Base-by-base conservation (phyloP, 2,329 filamentous ascomycete species). In the Penicillium fuscoglaucum region DNA sequence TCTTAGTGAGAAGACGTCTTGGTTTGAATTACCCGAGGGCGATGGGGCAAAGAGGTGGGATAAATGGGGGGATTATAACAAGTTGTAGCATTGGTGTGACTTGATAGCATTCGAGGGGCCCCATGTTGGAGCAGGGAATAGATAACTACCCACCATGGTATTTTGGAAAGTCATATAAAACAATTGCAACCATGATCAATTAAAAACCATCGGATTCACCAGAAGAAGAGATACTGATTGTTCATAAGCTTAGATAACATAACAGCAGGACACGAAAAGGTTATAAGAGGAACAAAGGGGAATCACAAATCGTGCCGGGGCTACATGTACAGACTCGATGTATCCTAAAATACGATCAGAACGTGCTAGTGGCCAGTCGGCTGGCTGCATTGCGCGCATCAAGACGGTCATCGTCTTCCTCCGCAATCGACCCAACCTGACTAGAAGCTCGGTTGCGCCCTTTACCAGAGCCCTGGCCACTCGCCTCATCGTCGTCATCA, bases 381-480 rank as follows among this genome's bases (percentile, higher is more conserved):
- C 91, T 96, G 37, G 95, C 95, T 53, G 95, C 95, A 78, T 98
- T 99, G 75, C 90, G 87, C 43, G 95, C 95, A 82, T 99, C 95
- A 59, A 99, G 87, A 55, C 93, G 85, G 76, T 99, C 95, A 69
- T 96, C 92, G 69, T 92, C 80, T 52, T 79, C 93, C 61, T 75
- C 75, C 12, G 67, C 65, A 41, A 76, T 70, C 15, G 77, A 76
- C 74, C 82, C 72, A 51, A 77, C 74, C 21, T 76, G 77, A 58
- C 78, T 80, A 26, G 74, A 75, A 67, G 68, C 77, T 76, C 67
- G 84, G 77, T 59, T 74, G 74, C 68, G 84, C 73, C 70, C 79
- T 39, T 68, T 74, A 29, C 66, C 72, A 31, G 70, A 68, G 17
- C 69, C 77, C 21, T 76, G 75, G n/a, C 78, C 79, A 40, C 76